Percentiles rank a stretch among this genome's conserved stretches.
phyloP scores from a whole-genome alignment of 2,329 filamentous ascomycete genomes.

The Trichoderma koningii region DNA sequence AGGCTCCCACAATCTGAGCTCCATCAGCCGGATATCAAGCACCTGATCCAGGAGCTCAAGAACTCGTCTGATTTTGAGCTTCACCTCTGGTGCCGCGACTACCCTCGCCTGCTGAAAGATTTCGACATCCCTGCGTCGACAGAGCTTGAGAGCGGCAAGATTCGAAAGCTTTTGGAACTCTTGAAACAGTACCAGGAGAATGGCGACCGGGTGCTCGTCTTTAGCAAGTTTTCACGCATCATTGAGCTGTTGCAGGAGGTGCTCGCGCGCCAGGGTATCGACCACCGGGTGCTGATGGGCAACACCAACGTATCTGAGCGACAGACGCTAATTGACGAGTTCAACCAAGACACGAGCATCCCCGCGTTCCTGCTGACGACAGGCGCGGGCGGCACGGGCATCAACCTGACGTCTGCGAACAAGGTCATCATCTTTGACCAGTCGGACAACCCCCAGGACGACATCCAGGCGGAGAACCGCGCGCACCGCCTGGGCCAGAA shows the following conservation, averaged over 20 bases:
- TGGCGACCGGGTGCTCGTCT: constrained; percentile 85
- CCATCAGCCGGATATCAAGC: constrained; percentile 53
- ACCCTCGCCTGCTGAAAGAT: constrained; percentile 51
- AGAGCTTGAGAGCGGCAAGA: constrained; percentile 74
- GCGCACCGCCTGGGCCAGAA: constrained; percentile 94
- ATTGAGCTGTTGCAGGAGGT: constrained; percentile 89
- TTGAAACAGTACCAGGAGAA: constrained; percentile 72
- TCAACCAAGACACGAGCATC: constrained; percentile 73
- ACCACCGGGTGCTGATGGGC: constrained; percentile 85
- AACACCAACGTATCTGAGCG: constrained; percentile 78
- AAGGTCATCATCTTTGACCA: constrained; percentile 98
- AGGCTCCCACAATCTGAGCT: constrained; percentile 61
- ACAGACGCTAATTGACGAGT: constrained; percentile 85
- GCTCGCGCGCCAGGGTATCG: constrained; percentile 69
- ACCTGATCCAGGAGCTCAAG: constrained; percentile 58
- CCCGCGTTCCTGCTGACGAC: constrained; percentile 92
- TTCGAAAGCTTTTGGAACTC: constrained; percentile 76
- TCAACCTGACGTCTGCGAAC: constrained; percentile 93
- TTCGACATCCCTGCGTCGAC: constrained; percentile 57
- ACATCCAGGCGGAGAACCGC: constrained; percentile 96
- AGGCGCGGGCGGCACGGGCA: constrained; percentile 91
- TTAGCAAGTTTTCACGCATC: constrained; percentile 89
- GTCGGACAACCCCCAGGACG: constrained; percentile 96
- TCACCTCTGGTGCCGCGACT: constrained; percentile 66
- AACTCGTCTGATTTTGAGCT: constrained; percentile 65